These are phyloP conservation scores for Geotrichum aggregatum DNA, from an alignment of 1,139 yeast genomes.

Conservation along the genomic window DNA sequence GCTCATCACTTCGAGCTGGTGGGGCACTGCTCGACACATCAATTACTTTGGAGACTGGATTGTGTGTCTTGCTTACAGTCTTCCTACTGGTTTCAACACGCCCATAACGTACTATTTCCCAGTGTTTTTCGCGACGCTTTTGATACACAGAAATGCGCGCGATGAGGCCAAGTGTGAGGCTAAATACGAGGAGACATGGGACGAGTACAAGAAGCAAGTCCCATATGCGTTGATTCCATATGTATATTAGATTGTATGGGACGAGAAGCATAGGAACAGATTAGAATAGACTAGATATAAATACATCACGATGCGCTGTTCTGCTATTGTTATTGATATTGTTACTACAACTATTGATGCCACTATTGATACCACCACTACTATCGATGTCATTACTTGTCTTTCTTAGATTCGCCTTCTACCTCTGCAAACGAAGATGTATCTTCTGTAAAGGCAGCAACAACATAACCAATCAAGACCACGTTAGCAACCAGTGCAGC, in stretches of 20 bases:
- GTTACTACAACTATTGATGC: not conserved
- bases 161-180: constrained; percentile 87
- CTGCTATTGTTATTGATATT: not conserved
- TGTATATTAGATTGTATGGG: constrained; percentile 62
- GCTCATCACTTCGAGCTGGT: constrained; percentile 88
- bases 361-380: not conserved
- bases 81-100: constrained; percentile 79
- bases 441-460: constrained; percentile 84
- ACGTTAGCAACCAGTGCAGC: constrained; percentile 87
- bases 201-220: constrained; percentile 68
- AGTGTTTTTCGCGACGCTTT: constrained; percentile 70
- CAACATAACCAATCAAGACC: constrained; percentile 78
- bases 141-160: constrained; percentile 82
- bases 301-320: not conserved
- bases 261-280: not conserved
- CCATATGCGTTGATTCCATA: constrained; percentile 91
- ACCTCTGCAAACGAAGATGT: constrained; percentile 40
- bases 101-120: constrained; percentile 85
- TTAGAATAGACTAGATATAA: not conserved
- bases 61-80: constrained; percentile 87
- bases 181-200: constrained; percentile 86
- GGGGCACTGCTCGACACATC: constrained; percentile 89
- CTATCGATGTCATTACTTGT: constrained; percentile 22
- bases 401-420: constrained; percentile 40
- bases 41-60: constrained; percentile 96